Percentiles rank a stretch among this genome's conserved stretches.
Evolutionary conservation across 169 alveolate species (phyloP).

Genomic region (Pseudocohnilembus persalinus): DNA sequence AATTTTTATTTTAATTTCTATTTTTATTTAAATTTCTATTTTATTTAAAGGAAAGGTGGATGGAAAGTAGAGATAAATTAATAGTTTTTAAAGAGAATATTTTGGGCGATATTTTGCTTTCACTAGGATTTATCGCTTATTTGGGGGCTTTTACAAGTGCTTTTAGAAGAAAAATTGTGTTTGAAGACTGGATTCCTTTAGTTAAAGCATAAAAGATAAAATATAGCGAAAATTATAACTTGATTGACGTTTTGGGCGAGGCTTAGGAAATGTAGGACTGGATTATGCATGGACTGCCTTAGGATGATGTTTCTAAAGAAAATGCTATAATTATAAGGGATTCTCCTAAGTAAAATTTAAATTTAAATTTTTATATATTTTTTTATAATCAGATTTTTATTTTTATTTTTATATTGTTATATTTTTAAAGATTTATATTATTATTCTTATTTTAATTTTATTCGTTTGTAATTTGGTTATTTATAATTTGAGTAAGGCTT

Average conservation of each 20-base stretch:
- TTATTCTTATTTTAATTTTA: too few species aligned
- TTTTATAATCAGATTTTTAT: too few species aligned
- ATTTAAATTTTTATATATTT: not conserved
- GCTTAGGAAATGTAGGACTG: conserved; percentile 79
- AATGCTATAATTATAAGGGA: conserved; percentile 83
- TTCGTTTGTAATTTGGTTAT: too few species aligned
- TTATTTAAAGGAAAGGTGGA: conserved; percentile 81
- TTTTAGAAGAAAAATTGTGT: conserved; percentile 68
- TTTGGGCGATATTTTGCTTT: conserved; percentile 83
- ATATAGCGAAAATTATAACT: conserved; percentile 57
- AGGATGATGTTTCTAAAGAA: conserved; percentile 84
- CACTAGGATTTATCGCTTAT: conserved; percentile 86
- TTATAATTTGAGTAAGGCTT: too few species aligned
- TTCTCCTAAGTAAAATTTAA: conserved; percentile 8
- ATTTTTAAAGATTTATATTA: too few species aligned
- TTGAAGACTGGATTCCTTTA: conserved; percentile 70
- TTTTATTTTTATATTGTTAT: too few species aligned
- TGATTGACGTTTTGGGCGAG: conserved; percentile 71
- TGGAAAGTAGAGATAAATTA: conserved; percentile 45
- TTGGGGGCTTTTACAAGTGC: conserved; percentile 82
- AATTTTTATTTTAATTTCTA: too few species aligned
- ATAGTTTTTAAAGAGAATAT: conserved; percentile 34
- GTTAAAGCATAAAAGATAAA: conserved; percentile 64
- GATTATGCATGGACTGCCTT: conserved; percentile 80
- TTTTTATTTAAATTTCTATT: too few species aligned